Evolutionary conservation across 2,329 filamentous ascomycete species (phyloP), one percentile per base, ranked within the genome.

Genomic region (Aspergillus fructus): DNA sequence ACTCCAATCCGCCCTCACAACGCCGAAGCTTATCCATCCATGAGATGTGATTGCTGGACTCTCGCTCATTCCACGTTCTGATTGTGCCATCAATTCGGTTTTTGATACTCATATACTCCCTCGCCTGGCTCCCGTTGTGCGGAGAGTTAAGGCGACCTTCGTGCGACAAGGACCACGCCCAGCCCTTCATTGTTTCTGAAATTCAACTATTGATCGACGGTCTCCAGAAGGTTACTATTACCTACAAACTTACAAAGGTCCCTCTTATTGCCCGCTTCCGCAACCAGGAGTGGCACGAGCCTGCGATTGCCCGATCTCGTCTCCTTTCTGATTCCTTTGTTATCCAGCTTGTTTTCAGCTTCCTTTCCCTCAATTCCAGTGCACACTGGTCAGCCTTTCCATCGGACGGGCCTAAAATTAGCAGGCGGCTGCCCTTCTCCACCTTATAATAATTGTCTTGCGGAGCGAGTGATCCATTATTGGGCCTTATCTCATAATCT

Each of bases 181-280:
- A 46, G 43, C 23, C 49, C 49, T 49, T 49, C 46, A 58, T 58
- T 58, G 39, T 53, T 53, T 45, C 48, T 46, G 40, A 49, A 40
- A 53, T 53, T 55, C 54, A 49, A 59, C 55, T 63, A 63, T 62
- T 62, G 61, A 60, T 58, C 52, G 61, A 52, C 50, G 57, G 51
- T 58, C 57, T 47, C 52, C 15, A 53, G 42, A 34, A 51, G 37
- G 41, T 30, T 30, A 30, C 27, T 2, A 30, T 30, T 30, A 30
- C 27, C 27, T 30, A 11, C 27, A 30, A 30, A 30, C 27, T 37
- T 45, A 45, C 51, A 45, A 51, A 51, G 43, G 33, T 19, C 48
- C 53, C 59, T 30, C 27, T 30, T 30, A 30, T 30, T 30, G 27
- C 27, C 27, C 27, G 27, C 27, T 30, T 30, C 27, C 27, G 27